Evolutionary conservation across 345 rosid species (phyloP), one percentile per base, ranked within the genome.

Genomic region (Orychophragmus violaceus): DNA sequence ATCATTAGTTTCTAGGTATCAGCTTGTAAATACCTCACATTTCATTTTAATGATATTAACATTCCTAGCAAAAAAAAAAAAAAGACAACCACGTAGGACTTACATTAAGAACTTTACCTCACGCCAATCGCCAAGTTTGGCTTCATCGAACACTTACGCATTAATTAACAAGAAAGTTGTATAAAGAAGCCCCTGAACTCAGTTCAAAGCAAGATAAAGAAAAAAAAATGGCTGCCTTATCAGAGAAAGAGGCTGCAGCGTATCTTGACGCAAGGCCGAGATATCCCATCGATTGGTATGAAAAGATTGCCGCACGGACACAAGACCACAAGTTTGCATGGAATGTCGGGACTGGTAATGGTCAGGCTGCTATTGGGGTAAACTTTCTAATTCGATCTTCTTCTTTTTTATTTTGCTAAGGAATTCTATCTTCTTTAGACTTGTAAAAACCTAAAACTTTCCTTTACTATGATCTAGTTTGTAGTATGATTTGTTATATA

Each of bases 261-360:
- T 73, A 73, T 42, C 62, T 66, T 1, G 62, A 66, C n/a, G 77
- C 77, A 52, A 66, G 77, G 63, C 77, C 77, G 0, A 51, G 24
- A 11, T 73, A 73, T 33, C 77, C 77, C 1, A 30, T 52, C 3
- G 77, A 73, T 30, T 73, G 77, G 77, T 73, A 41, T n/a, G 1
- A 24, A n/a, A 59, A 52, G 50, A 66, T 73, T 8, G 68, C 77
- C 2, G 42, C 68, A 32, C 30, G 18, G 50, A 73, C 77, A 41
- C 62, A 17, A 0, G 24, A n/a, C 39, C 72, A 73, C 62, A 66
- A 66, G 1, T 5, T 33, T 32, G 68, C 72, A 30, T 73, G 77
- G 77, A 72, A 73, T 66, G 77, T 66, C 17, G 77, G 76, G 21
- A 64, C 71, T 13, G 76, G 76, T 18, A 72, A 65, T 17, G 71